phyloP scores from a whole-genome alignment of 805 yeast genomes.

The Naumovozyma castellii region DNA sequence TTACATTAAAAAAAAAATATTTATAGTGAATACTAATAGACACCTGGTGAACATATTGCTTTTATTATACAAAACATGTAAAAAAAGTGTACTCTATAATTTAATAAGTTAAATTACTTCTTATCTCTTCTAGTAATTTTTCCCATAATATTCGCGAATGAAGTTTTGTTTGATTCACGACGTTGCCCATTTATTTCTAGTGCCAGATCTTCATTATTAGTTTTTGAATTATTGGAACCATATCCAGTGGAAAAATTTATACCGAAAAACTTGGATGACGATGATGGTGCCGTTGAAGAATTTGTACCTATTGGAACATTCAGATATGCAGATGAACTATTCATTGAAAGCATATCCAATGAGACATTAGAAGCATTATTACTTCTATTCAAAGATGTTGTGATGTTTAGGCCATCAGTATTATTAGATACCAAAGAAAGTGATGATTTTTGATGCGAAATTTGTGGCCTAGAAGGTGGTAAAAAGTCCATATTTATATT shows the following conservation, averaged over 20 bases:
- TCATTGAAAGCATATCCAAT: constrained; percentile 7
- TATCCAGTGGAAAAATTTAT: background rate
- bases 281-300: background rate
- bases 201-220: background rate
- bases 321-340: constrained; percentile 1
- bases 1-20: too few relatives aligned
- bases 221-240: background rate
- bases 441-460: constrained; percentile 13
- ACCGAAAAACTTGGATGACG: background rate
- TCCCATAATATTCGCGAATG: constrained; percentile 12
- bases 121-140: constrained; percentile 11
- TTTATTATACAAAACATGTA: too few relatives aligned
- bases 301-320: background rate
- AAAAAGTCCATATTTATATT: background rate
- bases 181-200: background rate
- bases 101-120: too few relatives aligned
- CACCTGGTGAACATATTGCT: too few relatives aligned
- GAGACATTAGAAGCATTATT: constrained; percentile 13
- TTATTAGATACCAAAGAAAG: constrained; percentile 6
- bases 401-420: constrained; percentile 10
- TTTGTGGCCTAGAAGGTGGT: constrained; percentile 9
- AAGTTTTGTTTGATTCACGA: constrained; percentile 4
- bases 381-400: constrained; percentile 12
- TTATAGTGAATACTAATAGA: too few relatives aligned
- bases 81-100: too few relatives aligned